phyloP scores from a whole-genome alignment of 306 rosid species.

The Geum urbanum region DNA sequence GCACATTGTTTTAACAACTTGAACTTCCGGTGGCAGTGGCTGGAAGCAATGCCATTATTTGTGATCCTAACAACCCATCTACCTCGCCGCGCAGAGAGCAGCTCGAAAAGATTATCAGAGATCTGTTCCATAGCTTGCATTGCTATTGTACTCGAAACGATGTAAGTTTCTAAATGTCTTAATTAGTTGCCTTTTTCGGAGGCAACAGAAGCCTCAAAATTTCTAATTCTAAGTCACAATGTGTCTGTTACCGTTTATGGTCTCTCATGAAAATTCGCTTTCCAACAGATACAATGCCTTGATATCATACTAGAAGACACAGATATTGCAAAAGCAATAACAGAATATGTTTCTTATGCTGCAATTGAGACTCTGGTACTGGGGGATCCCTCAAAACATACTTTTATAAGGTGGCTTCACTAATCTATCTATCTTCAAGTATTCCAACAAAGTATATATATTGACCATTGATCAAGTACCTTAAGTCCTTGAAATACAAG shows the following conservation, averaged over 20 bases:
- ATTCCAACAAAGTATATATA: neutral
- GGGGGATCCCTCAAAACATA: constrained; percentile 73
- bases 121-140: constrained; percentile 69
- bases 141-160: constrained; percentile 38
- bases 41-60: constrained; percentile 48
- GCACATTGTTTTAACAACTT: neutral
- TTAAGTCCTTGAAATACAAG: neutral
- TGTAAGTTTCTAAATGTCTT: too few species aligned
- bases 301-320: constrained; percentile 79
- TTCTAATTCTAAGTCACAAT: neutral
- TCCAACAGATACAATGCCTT: constrained; percentile 66
- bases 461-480: neutral
- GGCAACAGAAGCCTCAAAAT: neutral
- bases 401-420: constrained; percentile 63
- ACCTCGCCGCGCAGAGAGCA: constrained; percentile 48
- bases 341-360: constrained; percentile 68
- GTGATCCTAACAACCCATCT: constrained; percentile 32
- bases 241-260: neutral
- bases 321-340: constrained; percentile 65
- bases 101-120: constrained; percentile 48
- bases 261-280: neutral
- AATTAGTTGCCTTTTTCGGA: neutral
- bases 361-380: constrained; percentile 77
- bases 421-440: neutral
- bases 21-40: constrained; percentile 32